Evolutionary conservation across 2,329 filamentous ascomycete species (phyloP).

Genomic region (Calonectria montana): DNA sequence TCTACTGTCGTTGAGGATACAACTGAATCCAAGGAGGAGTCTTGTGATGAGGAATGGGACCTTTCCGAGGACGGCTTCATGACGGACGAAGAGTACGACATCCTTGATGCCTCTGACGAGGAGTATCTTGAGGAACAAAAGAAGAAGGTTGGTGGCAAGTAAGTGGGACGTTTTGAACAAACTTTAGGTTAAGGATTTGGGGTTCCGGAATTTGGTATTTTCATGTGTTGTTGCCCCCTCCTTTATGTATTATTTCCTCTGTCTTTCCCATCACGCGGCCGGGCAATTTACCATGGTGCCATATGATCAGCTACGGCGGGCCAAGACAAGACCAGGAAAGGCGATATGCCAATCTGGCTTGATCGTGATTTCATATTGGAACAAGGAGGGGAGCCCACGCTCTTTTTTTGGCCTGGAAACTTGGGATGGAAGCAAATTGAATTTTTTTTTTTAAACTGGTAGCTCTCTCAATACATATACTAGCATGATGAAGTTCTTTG

Average conservation of each 20-base stretch:
- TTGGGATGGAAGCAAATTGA: slow-evolving; percentile 40
- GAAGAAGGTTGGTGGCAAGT: slow-evolving; percentile 54
- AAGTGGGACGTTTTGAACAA: slow-evolving; percentile 34
- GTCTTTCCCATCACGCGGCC: slow-evolving; percentile 28
- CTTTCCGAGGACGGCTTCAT: slow-evolving; percentile 81
- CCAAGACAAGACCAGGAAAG: slow-evolving; percentile 16
- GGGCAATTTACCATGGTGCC: slow-evolving; percentile 17
- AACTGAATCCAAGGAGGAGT: slow-evolving; percentile 48
- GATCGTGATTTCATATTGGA: slow-evolving; percentile 28
- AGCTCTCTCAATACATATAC: slow-evolving; percentile 22
- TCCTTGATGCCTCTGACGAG: slow-evolving; percentile 93
- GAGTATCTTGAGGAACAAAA: slow-evolving; percentile 74
- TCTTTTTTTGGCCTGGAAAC: slow-evolving; percentile 39
- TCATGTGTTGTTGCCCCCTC: slow-evolving; percentile 34
- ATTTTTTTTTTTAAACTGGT: slow-evolving; percentile 22
- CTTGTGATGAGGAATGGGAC: slow-evolving; percentile 72
- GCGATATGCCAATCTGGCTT: slow-evolving; percentile 17
- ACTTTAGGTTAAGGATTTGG: slow-evolving; percentile 30
- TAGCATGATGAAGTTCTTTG: slow-evolving; percentile 9
- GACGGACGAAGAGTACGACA: slow-evolving; percentile 98
- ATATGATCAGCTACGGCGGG: slow-evolving; percentile 9
- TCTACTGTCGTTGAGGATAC: slow-evolving; percentile 66
- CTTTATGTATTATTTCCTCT: slow-evolving; percentile 41
- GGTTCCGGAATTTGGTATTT: slow-evolving; percentile 35
- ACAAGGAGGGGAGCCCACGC: slow-evolving; percentile 36